Conservation (phyloP, 2,329 filamentous ascomycete species). For the Stemphylium lycopersici region DNA sequence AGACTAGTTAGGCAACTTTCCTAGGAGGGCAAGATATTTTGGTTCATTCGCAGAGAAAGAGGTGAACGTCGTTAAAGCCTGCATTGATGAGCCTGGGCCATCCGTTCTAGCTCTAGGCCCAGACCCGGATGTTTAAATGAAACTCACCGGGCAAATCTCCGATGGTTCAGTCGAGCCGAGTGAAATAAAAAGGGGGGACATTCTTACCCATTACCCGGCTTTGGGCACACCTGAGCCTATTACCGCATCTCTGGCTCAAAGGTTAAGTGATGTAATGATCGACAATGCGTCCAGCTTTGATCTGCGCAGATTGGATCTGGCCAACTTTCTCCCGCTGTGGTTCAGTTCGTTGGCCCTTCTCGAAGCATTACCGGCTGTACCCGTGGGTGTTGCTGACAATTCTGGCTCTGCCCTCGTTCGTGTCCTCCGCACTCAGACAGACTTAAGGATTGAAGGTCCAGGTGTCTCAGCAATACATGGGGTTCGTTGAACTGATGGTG, state of each 20-base stretch:
- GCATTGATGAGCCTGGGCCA: slow-evolving; percentile 49
- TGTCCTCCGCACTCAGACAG: slow-evolving; percentile 50
- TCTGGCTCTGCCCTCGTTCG: slow-evolving; percentile 47
- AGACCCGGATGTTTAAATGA: slow-evolving; percentile 26
- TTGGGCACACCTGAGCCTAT: slow-evolving; percentile 1
- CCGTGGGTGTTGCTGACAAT: slow-evolving; percentile 41
- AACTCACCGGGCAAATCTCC: slow-evolving; percentile 22
- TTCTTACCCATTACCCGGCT: slow-evolving; percentile 19
- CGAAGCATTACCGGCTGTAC: slow-evolving; percentile 46
- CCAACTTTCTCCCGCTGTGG: slow-evolving; percentile 47
- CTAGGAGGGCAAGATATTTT: slow-evolving; percentile 60
- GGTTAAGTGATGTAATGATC: not conserved
- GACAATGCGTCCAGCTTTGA: not conserved
- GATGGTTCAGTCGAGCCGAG: not conserved
- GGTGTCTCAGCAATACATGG: slow-evolving; percentile 52
- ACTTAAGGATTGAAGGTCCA: slow-evolving; percentile 46
- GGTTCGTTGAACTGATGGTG: slow-evolving; percentile 32
- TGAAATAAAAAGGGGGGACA: slow-evolving; percentile 7
- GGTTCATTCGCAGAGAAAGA: slow-evolving; percentile 57
- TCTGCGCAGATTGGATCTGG: not conserved
- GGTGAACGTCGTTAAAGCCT: slow-evolving; percentile 44
- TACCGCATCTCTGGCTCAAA: not conserved
- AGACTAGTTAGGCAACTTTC: slow-evolving; percentile 51
- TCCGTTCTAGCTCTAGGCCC: not conserved
- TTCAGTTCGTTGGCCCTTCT: slow-evolving; percentile 48